Base-by-base conservation (phyloP, 495 filamentous ascomycete genomes). In the Penicillium goetzii region DNA sequence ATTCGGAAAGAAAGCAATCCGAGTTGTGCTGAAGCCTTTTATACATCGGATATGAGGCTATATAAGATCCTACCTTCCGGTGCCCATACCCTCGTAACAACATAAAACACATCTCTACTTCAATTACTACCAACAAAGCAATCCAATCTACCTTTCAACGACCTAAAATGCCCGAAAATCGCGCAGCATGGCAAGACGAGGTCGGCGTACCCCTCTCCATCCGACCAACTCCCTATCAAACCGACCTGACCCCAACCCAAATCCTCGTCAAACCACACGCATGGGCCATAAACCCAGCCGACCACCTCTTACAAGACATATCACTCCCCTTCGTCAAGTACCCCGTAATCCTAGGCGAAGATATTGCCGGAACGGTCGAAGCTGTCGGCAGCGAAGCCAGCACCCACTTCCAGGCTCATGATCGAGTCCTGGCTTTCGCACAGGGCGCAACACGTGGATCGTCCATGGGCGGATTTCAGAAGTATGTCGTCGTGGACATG, bases 321-420 rank as follows among this genome's bases (percentile, higher is more conserved):
- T 43, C 41, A 10, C 41, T 65, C 11, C 23, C 56, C 17, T 63
- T 66, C 32, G 50, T 66, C 30, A 74, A 72, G 1, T 86, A 82
- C 50, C 86, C 85, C 0, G 62, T 69, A 26, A 74, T 86, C 50
- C 69, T 87, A 3, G 86, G 87, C 36, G 68, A 67, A 59, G 88
- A 89, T 63, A 69, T 84, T 25, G 76, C 83, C 2, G 88, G 88
- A 23, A 76, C 75, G 3, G 75, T 89, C 11, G 74, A 69, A 11
- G 77, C 72, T 28, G 76, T 84, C 33, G 86, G 86, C 17, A 55
- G 65, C 14, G 47, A 51, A 51, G 82, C 83, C 3, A 36, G 21
- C 3, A 78, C 66, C 21, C 50, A 65, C 0, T 83, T 86, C 75
- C 77, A 80, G 41, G 17, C 57, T 0, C 82, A 84, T 8, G 72